These are phyloP conservation scores for Piper betle DNA, from an alignment of 164 flowering plant species.

Conservation along the genomic window DNA sequence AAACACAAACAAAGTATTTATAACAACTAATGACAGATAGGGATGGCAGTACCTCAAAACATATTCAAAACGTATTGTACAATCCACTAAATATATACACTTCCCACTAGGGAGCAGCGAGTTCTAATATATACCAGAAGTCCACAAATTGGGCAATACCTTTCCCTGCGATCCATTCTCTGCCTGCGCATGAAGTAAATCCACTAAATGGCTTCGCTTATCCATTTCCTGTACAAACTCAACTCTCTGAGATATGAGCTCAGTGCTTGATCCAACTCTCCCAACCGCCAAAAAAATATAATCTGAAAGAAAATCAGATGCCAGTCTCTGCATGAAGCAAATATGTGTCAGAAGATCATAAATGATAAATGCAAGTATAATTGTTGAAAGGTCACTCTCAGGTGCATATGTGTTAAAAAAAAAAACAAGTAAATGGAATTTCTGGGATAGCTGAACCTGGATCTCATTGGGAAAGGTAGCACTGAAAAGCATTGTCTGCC, in stretches of 20 bases:
- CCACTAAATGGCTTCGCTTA: slow-evolving; percentile 30
- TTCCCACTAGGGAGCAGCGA: background rate
- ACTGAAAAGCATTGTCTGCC: slow-evolving; percentile 63
- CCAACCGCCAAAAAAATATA: slow-evolving; percentile 50
- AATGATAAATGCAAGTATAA: too few species aligned
- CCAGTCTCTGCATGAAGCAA: slow-evolving; percentile 26
- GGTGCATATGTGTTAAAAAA: background rate
- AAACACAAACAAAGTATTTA: too few species aligned
- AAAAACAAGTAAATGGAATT: background rate
- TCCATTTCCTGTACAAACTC: slow-evolving; percentile 37
- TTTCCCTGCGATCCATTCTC: slow-evolving; percentile 20
- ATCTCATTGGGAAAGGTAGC: slow-evolving; percentile 64
- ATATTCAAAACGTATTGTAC: background rate
- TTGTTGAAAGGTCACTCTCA: background rate
- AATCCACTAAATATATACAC: too few species aligned
- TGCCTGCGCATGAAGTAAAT: slow-evolving; percentile 27
- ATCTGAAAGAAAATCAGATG: slow-evolving; percentile 45
- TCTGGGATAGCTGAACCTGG: slow-evolving; percentile 21
- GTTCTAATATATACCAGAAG: background rate
- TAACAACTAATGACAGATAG: too few species aligned
- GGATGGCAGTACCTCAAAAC: background rate
- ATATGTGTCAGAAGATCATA: background rate
- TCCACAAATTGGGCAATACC: slow-evolving; percentile 12
- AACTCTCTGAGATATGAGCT: slow-evolving; percentile 38
- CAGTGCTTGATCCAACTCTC: slow-evolving; percentile 51